Base-by-base conservation (phyloP, 164 flowering plant genomes). In the Vitis labrusca region DNA sequence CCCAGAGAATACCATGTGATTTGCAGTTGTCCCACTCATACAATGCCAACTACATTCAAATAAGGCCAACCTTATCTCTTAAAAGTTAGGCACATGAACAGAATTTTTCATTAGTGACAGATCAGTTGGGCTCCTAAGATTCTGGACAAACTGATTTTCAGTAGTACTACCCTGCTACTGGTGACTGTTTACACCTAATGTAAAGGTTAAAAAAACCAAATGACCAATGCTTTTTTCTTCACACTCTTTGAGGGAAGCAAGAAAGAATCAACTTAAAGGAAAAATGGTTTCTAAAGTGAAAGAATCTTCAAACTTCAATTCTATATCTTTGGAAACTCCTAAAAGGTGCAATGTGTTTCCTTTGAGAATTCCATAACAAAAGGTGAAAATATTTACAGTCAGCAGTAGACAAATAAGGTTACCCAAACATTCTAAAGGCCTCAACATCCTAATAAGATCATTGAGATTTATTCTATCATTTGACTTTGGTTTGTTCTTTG, bases 51-150 rank as follows among this genome's bases (percentile, higher is more conserved):
- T 37, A 37, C 0, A 64, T 51, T 61, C 55, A 8, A 17, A 44
- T 32, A 61, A 66, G 66, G 65, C 66, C 66, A 66, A 66, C 15
- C 37, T 37, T 47, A 53, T 37, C 59, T 30, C 14, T 3, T 16
- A 50, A 53, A 63, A 53, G 56, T 61, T 16, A n/a, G 37, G 61
- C 47, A 47, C 60, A 66, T 60, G 59, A 59, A 37, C 5, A 13
- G 63, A 17, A 65, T 37, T 37, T 52, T 59, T 61, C 70, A 60
- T 60, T 32, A 15, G 66, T 61, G 66, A 76, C 66, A 68, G 65
- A 59, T 59, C 72, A 63, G 61, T 50, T 48, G 59, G 65, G 73
- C 50, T 69, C 63, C 73, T 14, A 47, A 44, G 64, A 63, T 69
- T 69, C 60, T 59, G 69, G 77, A 69, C 73, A 64, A 63, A 59